These are phyloP conservation scores for Aureobasidium sp. DNA, from an alignment of 2,329 filamentous ascomycete genomes.

Conservation along the genomic window DNA sequence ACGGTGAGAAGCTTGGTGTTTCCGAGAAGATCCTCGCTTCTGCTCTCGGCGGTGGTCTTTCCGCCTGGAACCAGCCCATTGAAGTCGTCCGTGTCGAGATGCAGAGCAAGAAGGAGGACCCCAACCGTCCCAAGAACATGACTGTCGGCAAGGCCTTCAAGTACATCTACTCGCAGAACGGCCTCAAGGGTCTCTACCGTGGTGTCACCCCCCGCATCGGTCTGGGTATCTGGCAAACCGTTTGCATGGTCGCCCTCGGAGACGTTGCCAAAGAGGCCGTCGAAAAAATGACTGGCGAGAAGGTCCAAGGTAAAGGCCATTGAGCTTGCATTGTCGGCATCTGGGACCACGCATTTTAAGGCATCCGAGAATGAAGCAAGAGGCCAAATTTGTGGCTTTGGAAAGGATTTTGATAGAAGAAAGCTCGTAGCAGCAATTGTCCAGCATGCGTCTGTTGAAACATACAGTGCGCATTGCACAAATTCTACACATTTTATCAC, in stretches of 20 bases:
- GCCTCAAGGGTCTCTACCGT: slow-evolving; percentile 86
- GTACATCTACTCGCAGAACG: slow-evolving; percentile 90
- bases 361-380: neutral
- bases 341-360: no score
- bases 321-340: no score
- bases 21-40: slow-evolving; percentile 85
- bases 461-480: neutral
- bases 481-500: no score
- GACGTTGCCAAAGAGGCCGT: slow-evolving; percentile 66
- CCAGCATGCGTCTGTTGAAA: neutral
- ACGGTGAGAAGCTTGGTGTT: slow-evolving; percentile 68
- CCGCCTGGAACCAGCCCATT: slow-evolving; percentile 98
- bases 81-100: slow-evolving; percentile 99
- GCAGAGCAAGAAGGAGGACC: slow-evolving; percentile 98
- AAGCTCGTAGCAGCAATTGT: neutral
- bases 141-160: slow-evolving; percentile 73
- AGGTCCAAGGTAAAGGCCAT: slow-evolving; percentile 56
- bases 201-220: slow-evolving; percentile 91
- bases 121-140: slow-evolving; percentile 98
- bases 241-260: slow-evolving; percentile 98
- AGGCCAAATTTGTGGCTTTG: no score
- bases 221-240: slow-evolving; percentile 95
- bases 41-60: slow-evolving; percentile 83
- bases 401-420: neutral
- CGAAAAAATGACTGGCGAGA: slow-evolving; percentile 58